Percentiles rank a stretch among this genome's conserved stretches.
Conservation (phyloP, 306 rosid species). For the Geum urbanum region DNA sequence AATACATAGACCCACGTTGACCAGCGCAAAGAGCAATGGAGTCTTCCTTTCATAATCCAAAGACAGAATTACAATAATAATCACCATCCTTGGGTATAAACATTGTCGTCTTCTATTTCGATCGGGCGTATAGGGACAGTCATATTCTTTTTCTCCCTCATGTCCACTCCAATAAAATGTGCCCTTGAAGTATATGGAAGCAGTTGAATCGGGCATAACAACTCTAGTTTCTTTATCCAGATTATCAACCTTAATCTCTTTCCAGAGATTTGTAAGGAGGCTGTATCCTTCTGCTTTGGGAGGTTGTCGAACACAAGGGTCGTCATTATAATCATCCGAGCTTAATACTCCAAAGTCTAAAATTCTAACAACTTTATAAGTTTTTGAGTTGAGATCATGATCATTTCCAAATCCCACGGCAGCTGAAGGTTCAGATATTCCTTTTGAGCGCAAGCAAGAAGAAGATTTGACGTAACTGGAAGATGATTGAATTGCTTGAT, state of each 20-base stretch:
- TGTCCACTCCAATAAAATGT: too few species aligned
- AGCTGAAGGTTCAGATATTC: neutral
- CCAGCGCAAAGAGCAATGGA: neutral
- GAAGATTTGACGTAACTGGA: neutral
- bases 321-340: too few species aligned
- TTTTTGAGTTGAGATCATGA: neutral
- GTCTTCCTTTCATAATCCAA: neutral
- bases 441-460: neutral
- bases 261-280: conserved; percentile 14
- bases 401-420: conserved; percentile 12
- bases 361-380: conserved; percentile 1
- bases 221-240: neutral
- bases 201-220: too few species aligned
- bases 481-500: conserved; percentile 4
- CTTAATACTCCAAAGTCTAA: too few species aligned
- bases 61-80: too few species aligned
- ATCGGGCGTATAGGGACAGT: too few species aligned
- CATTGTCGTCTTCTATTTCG: too few species aligned
- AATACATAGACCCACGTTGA: too few species aligned
- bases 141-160: too few species aligned
- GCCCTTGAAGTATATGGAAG: too few species aligned
- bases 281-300: conserved; percentile 7
- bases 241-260: neutral
- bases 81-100: too few species aligned
- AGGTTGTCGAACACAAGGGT: neutral